Conservation (phyloP, 192 early-diverging fungal genomes). For the Polychytrium aggregatum region DNA sequence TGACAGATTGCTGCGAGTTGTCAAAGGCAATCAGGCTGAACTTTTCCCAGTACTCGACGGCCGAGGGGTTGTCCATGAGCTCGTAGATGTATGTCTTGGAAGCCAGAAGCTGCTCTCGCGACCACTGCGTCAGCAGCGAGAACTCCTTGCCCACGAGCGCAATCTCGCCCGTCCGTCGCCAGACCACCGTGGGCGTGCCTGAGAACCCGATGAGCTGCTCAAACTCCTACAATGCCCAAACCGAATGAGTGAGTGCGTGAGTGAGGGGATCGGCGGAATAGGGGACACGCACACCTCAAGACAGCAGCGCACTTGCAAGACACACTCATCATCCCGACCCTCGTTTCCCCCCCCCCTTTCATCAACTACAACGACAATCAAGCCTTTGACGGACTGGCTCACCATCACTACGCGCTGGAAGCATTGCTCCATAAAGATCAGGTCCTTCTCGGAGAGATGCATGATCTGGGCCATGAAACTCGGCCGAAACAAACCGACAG, state of each 20-base stretch:
- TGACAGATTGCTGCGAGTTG: constrained; percentile 77
- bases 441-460: constrained; percentile 86
- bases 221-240: constrained; percentile 58
- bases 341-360: neutral
- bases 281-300: too few species aligned
- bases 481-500: constrained; percentile 81
- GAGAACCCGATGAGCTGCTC: constrained; percentile 92
- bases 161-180: constrained; percentile 95
- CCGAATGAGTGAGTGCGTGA: too few species aligned
- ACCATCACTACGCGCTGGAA: constrained; percentile 83
- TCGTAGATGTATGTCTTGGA: constrained; percentile 78
- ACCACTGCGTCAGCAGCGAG: constrained; percentile 85
- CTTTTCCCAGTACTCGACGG: constrained; percentile 91
- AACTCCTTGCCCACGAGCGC: constrained; percentile 94
- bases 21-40: constrained; percentile 89
- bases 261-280: too few species aligned
- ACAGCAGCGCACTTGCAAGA: neutral
- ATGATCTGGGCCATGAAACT: constrained; percentile 88
- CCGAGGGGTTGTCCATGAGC: constrained; percentile 88
- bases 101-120: constrained; percentile 64
- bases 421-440: constrained; percentile 95
- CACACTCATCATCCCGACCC: neutral
- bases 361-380: neutral
- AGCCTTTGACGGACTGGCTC: constrained; percentile 17
- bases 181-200: constrained; percentile 91